Base-by-base conservation (phyloP, 495 filamentous ascomycete species). In the Daldinia decipiens region DNA sequence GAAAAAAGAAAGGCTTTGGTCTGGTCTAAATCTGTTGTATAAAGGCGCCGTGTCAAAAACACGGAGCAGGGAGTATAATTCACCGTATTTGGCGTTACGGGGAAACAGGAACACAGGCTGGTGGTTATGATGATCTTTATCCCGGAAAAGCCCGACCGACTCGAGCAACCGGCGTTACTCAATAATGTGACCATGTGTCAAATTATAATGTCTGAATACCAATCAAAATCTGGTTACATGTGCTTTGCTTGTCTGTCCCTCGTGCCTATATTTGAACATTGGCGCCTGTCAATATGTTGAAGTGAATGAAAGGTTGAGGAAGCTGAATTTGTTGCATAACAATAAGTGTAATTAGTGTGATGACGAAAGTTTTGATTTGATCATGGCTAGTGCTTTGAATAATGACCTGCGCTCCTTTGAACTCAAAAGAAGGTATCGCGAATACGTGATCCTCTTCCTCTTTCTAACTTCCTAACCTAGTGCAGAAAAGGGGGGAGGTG, bases 181-280 rank as follows among this genome's bases (percentile, higher is more conserved):
- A 31, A 70, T 74, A 66, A 71, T 75, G 64, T 58, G 58, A 68
- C 62, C 61, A 75, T 69, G 53, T 73, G 64, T 65, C 70, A 73
- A 75, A 71, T 19, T 62, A 59, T 77, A 77, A 77, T 77, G 72
- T 73, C 72, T 75, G 68, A 73, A 77, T 77, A 75, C 66, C 70
- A 77, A 47, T 47, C 66, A 66, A 40, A 34, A 56, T 56, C 56
- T 31, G 34, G 40, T 65, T 56, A 36, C 39, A 12, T 36, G 17
- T 56, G 43, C 43, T 21, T 11, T 4, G 43, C 43, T 47, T 12
- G 21, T 47, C 19, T 47, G 19, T 24, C 43, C 6, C 9, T 47
- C 17, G 17, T 24, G 43, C 24, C 9, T 47, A 11, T 47, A 36
- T 36, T 13, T 34, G 43, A 47, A 9, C 7, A 9, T 11, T 47